Conservation (phyloP, 148 eudicot genomes). For the Amaranthus hypochondriacus region DNA sequence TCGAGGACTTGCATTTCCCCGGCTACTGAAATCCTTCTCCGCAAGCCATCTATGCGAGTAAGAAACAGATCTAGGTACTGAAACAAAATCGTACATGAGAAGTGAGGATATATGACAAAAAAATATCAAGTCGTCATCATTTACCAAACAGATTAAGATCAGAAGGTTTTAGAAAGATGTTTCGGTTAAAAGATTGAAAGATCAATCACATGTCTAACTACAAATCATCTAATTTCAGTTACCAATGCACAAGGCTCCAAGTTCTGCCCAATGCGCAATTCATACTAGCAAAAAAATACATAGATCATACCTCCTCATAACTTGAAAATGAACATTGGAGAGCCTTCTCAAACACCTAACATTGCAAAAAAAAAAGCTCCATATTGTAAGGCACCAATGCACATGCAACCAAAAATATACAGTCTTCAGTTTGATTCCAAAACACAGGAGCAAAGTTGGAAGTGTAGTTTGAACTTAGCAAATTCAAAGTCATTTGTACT, state of each 20-base stretch:
- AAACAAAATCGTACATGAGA: constrained; percentile 20
- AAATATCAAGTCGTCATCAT: too few species aligned
- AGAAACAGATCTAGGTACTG: constrained; percentile 90
- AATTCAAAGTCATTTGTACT: too few species aligned
- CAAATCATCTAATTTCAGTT: neutral
- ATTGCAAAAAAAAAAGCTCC: constrained; percentile 12
- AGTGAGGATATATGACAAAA: too few species aligned
- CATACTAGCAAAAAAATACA: neutral
- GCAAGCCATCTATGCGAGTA: constrained; percentile 85
- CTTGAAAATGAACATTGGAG: constrained; percentile 75
- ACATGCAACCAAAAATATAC: neutral
- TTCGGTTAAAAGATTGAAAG: too few species aligned
- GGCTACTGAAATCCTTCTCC: constrained; percentile 66
- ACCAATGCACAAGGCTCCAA: neutral
- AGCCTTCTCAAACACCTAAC: constrained; percentile 90
- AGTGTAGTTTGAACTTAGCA: neutral
- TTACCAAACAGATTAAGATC: too few species aligned
- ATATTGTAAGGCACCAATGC: neutral
- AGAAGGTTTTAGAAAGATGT: too few species aligned
- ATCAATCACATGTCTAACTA: neutral
- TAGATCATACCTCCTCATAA: constrained; percentile 75
- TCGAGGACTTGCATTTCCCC: constrained; percentile 51
- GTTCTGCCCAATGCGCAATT: neutral
- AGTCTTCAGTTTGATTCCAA: too few species aligned
- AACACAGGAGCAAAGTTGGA: neutral